These are phyloP conservation scores for Boletus subparvulus DNA, from an alignment of 768 basidiomycete genomes.

Conservation along the genomic window DNA sequence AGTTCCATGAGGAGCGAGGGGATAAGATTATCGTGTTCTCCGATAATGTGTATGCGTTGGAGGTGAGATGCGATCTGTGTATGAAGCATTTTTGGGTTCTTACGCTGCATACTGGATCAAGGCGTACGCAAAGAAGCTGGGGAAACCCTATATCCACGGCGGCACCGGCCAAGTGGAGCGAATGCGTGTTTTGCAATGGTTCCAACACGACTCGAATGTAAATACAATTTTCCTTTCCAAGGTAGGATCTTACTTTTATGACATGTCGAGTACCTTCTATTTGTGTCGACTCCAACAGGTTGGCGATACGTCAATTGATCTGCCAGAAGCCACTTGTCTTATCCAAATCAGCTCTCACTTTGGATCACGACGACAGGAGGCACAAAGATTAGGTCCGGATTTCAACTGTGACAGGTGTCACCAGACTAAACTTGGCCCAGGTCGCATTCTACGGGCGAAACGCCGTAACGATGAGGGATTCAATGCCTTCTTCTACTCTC, in stretches of 20 bases:
- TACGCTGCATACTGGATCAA: slow-evolving; percentile 27
- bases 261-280: slow-evolving; percentile 12
- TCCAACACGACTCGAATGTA: slow-evolving; percentile 92
- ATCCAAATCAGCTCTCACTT: slow-evolving; percentile 99
- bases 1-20: slow-evolving; percentile 95
- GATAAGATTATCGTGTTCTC: slow-evolving; percentile 99
- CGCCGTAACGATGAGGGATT: slow-evolving; percentile 98
- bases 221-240: slow-evolving; percentile 99
- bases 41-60: slow-evolving; percentile 95
- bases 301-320: slow-evolving; percentile 97
- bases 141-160: slow-evolving; percentile 95
- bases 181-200: slow-evolving; percentile 91
- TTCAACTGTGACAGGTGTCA: slow-evolving; percentile 17
- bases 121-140: slow-evolving; percentile 92
- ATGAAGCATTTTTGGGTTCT: not conserved
- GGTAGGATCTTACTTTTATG: slow-evolving; percentile 41
- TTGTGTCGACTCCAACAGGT: slow-evolving; percentile 50
- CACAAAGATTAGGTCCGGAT: slow-evolving; percentile 82
- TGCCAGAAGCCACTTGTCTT: slow-evolving; percentile 98
- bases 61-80: slow-evolving; percentile 52
- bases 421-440: slow-evolving; percentile 38
- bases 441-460: slow-evolving; percentile 95
- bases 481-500: slow-evolving; percentile 99
- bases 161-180: slow-evolving; percentile 93
- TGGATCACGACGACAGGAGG: slow-evolving; percentile 96